Base-by-base conservation (phyloP, 73 alveolate genomes). In the Paramecium octaurelia region DNA sequence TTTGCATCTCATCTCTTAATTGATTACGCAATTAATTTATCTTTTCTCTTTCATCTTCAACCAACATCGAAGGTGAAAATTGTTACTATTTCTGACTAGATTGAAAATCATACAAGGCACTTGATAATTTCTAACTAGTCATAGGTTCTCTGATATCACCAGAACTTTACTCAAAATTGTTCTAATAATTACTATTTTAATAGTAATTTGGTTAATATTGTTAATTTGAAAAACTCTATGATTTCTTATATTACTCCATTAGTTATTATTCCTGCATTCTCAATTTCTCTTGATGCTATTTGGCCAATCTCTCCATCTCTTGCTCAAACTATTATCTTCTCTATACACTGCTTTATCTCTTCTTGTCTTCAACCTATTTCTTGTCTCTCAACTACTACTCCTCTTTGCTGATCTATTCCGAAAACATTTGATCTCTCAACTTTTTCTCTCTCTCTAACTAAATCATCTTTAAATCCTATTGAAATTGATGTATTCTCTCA, bases 1-100 rank as follows among this genome's bases (percentile, higher is more conserved):
- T 42, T 11, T 80, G 8, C 48, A 80, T 80, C 21, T 80, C 91
- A 20, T 80, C 76, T 80, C 75, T 44, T 46, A 80, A 80, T 48
- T 80, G 12, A 31, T 80, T 27, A 23, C 73, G 20, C 4, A 80
- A 8, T 80, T 80, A 42, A 21, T 20, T 31, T 11, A 80, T 38
- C 48, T 80, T 80, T 46, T 80, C 76, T 48, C 75, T 80, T 42
- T 80, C 91, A 44, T 80, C 91, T 21, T 80, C 91, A 2, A 80
- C 91, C 24, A 44, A 40, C 73, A 80, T 42, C 4, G 91, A 80
- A 20, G 70, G 73, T 18, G 73, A 80, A 40, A 40, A 80, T 44
- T 42, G 12, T 80, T 42, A 23, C 34, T 48, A 24, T 48, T 80
- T 80, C 29, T 80, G 20, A 46, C 91, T 80, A 43, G 91, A 43